phyloP scores from a whole-genome alignment of 768 basidiomycete species.

The Galerina sulciceps region DNA sequence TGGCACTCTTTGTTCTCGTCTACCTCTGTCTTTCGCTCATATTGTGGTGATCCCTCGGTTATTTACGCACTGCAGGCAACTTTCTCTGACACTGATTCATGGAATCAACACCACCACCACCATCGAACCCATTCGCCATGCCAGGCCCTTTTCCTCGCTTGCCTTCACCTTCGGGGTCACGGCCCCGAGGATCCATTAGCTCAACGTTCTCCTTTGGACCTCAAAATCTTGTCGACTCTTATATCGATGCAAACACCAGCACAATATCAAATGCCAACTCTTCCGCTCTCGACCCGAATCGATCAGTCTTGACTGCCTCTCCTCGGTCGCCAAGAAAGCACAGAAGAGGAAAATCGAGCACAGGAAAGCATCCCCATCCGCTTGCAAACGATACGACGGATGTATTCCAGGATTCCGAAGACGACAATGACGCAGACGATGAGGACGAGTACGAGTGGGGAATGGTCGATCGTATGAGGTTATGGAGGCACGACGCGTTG shows the following conservation, averaged over 20 bases:
- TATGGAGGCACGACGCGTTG: conserved; percentile 97
- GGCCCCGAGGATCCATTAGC: conserved; percentile 71
- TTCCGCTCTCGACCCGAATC: conserved; percentile 78
- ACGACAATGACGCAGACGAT: conserved; percentile 52
- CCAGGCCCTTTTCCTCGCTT: conserved; percentile 50
- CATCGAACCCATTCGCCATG: conserved; percentile 43
- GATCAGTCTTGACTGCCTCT: conserved; percentile 76
- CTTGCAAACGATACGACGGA: conserved; percentile 80
- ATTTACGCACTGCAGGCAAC: not conserved
- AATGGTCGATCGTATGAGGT: conserved; percentile 92
- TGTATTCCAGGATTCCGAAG: conserved; percentile 72
- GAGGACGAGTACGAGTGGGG: conserved; percentile 74
- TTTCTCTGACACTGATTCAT: too few relatives aligned
- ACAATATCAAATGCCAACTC: conserved; percentile 53
- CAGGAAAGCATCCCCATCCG: conserved; percentile 59
- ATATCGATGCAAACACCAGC: conserved; percentile 67
- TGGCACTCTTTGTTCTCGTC: too few relatives aligned
- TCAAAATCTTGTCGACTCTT: conserved; percentile 73
- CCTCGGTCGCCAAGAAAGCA: conserved; percentile 67
- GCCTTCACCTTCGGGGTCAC: conserved; percentile 58
- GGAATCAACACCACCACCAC: conserved; percentile 59
- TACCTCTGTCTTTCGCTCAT: too few relatives aligned
- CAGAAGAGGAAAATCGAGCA: conserved; percentile 57
- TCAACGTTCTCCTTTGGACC: conserved; percentile 87
- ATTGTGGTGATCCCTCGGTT: too few relatives aligned